phyloP scores from a whole-genome alignment of 2,329 filamentous ascomycete species.

The Parastagonospora nodorum region DNA sequence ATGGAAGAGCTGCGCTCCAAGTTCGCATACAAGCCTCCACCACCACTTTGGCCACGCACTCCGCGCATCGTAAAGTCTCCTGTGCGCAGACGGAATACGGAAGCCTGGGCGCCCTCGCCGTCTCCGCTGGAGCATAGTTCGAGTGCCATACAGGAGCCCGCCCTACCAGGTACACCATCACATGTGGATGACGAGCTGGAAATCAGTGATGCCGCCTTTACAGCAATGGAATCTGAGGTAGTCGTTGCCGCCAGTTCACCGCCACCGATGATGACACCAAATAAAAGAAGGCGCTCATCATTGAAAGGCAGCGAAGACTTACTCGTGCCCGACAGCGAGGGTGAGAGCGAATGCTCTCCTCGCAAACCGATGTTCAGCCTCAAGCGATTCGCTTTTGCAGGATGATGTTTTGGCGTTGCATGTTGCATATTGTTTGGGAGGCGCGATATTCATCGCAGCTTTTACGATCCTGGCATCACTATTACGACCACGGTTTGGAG shows the following conservation, averaged over 20 bases:
- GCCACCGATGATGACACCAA: constrained; percentile 24
- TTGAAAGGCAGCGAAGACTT: constrained; percentile 55
- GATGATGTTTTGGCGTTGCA: constrained; percentile 17
- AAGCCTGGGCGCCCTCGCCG: constrained; percentile 11
- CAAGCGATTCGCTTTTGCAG: constrained; percentile 45
- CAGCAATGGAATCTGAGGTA: constrained; percentile 35
- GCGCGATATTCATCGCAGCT: constrained; percentile 5
- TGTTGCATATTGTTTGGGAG: constrained; percentile 5
- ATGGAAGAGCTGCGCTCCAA: constrained; percentile 37
- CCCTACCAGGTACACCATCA: constrained; percentile 11
- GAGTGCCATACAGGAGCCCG: constrained; percentile 4
- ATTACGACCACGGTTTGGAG: constrained; percentile 1
- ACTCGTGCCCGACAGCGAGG: constrained; percentile 52
- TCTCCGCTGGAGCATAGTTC: constrained; percentile 6
- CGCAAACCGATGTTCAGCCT: constrained; percentile 46
- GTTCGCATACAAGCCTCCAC: constrained; percentile 31
- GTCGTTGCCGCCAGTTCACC: constrained; percentile 38
- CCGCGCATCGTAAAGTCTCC: constrained; percentile 5
- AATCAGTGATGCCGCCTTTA: constrained; percentile 33
- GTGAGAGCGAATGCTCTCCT: constrained; percentile 43
- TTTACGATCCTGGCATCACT: constrained; percentile 7
- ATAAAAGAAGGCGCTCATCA: constrained; percentile 22
- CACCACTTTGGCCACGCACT: constrained; percentile 1
- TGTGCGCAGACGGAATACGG: constrained; percentile 10
- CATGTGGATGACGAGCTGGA: constrained; percentile 10